These are phyloP conservation scores for Oryza meridionalis DNA, from an alignment of 176 grass and related monocot species.

Conservation along the genomic window DNA sequence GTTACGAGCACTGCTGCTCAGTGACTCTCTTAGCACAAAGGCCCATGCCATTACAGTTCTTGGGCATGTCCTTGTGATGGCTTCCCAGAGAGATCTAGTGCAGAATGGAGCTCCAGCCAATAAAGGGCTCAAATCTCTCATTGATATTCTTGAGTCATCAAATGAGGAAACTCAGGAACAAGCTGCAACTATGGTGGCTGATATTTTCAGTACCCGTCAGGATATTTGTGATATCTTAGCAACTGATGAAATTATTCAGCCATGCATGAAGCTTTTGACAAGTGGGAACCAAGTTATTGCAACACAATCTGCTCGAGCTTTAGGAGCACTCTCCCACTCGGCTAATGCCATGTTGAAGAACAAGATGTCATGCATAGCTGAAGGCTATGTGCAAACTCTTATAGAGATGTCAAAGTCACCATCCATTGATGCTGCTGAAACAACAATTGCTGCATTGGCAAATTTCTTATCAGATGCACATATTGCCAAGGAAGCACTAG, in stretches of 20 bases:
- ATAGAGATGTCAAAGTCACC: constrained; percentile 92
- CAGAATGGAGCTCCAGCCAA: constrained; percentile 81
- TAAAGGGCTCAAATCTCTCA: constrained; percentile 83
- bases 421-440: constrained; percentile 82
- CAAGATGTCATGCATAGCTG: constrained; percentile 72
- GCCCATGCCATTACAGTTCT: constrained; percentile 83
- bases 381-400: constrained; percentile 79
- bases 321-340: constrained; percentile 79
- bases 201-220: constrained; percentile 84
- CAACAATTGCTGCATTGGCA: constrained; percentile 81
- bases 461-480: constrained; percentile 82
- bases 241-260: constrained; percentile 89
- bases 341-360: constrained; percentile 71
- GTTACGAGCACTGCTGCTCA: constrained; percentile 74
- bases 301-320: constrained; percentile 89
- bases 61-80: constrained; percentile 87
- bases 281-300: constrained; percentile 80
- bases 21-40: constrained; percentile 76
- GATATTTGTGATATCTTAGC: constrained; percentile 89
- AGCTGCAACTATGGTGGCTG: constrained; percentile 86
- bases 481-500: constrained; percentile 80
- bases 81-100: constrained; percentile 71
- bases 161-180: constrained; percentile 84
- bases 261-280: constrained; percentile 96
- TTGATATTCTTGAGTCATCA: constrained; percentile 79